Evolutionary conservation across 2,329 filamentous ascomycete genomes (phyloP).

Genomic region (Colletotrichum tanaceti): DNA sequence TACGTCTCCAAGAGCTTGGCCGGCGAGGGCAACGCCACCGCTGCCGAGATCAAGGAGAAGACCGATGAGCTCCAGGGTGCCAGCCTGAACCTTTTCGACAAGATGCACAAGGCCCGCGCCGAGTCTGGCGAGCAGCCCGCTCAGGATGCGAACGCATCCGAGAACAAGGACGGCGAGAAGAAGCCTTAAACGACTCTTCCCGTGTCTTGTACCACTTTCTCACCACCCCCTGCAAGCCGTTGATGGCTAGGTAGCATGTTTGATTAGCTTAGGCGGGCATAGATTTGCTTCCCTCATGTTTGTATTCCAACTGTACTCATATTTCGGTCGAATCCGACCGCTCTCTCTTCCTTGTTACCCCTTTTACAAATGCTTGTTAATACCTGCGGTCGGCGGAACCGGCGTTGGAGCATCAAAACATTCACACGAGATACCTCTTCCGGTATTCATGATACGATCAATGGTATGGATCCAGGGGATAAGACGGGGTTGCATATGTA

Average conservation of each 20-base stretch:
- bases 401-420: conserved; percentile 67
- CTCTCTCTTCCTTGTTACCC: conserved; percentile 48
- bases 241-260: conserved; percentile 43
- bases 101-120: conserved; percentile 97
- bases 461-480: conserved; percentile 55
- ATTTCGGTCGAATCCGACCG: conserved; percentile 49
- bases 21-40: conserved; percentile 86
- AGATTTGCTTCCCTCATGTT: conserved; percentile 52
- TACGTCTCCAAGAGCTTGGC: conserved; percentile 94
- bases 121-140: conserved; percentile 71
- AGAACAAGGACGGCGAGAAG: conserved; percentile 77
- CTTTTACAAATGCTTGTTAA: conserved; percentile 60
- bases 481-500: conserved; percentile 58
- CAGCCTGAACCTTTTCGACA: conserved; percentile 96
- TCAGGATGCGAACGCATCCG: conserved; percentile 66
- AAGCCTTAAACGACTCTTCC: conserved; percentile 66
- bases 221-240: conserved; percentile 7
- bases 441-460: conserved; percentile 61
- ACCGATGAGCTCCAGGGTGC: conserved; percentile 97
- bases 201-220: conserved; percentile 41
- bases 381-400: conserved; percentile 58
- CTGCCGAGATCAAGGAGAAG: conserved; percentile 97
- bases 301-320: conserved; percentile 65
- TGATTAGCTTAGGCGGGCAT: conserved; percentile 50
- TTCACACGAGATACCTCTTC: conserved; percentile 52